These are phyloP conservation scores for Neurospora sp. DNA, from an alignment of 495 filamentous ascomycete species.

Conservation along the genomic window DNA sequence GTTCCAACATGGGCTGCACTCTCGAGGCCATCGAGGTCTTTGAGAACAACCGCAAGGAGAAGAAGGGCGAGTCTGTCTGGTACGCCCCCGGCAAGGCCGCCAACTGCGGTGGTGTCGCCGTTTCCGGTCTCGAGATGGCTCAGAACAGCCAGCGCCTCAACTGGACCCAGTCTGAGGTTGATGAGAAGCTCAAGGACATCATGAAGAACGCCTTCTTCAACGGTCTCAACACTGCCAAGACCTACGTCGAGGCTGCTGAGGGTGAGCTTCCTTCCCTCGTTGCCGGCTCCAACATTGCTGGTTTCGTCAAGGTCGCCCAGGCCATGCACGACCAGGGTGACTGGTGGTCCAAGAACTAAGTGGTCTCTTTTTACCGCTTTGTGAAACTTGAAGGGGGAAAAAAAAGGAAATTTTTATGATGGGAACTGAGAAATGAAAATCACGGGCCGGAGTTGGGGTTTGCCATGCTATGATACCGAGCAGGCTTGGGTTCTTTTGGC, in stretches of 20 bases:
- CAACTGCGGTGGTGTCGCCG: conserved; percentile 95
- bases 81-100: conserved; percentile 95
- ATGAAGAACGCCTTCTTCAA: conserved; percentile 93
- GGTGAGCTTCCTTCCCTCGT: conserved; percentile 84
- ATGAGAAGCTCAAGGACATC: conserved; percentile 82
- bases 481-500: neutral
- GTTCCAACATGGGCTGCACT: conserved; percentile 98
- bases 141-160: conserved; percentile 81
- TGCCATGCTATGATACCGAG: neutral
- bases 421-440: neutral
- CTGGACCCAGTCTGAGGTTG: conserved; percentile 87
- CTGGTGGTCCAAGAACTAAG: conserved; percentile 60
- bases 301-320: conserved; percentile 89
- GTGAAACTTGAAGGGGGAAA: neutral
- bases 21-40: conserved; percentile 92
- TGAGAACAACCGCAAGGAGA: conserved; percentile 66
- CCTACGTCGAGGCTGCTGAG: conserved; percentile 67
- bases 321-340: conserved; percentile 97
- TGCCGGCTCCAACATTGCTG: conserved; percentile 91
- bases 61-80: conserved; percentile 69
- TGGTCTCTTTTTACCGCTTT: neutral
- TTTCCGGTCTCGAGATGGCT: conserved; percentile 97
- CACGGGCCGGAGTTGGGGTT: neutral
- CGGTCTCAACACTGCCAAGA: conserved; percentile 79
- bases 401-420: neutral